These are phyloP conservation scores for Crithidia mellificae DNA, from an alignment of 208 protist genomes.

Conservation along the genomic window DNA sequence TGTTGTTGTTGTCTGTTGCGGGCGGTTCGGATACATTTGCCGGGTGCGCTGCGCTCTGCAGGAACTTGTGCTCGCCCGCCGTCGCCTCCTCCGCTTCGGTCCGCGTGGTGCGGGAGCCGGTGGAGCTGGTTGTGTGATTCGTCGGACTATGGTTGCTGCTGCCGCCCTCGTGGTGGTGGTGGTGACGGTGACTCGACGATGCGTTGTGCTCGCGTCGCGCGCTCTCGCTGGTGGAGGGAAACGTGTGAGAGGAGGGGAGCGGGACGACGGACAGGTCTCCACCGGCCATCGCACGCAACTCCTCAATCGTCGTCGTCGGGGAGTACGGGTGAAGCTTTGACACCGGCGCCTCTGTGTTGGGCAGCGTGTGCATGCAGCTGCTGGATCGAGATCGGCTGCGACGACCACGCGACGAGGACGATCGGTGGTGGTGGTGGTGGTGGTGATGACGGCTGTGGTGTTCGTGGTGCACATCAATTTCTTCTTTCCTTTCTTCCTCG, in stretches of 20 bases:
- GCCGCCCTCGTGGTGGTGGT: background rate
- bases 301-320: constrained; percentile 14
- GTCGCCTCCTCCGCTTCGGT: background rate
- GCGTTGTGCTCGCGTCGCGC: background rate
- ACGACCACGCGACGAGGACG: background rate
- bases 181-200: background rate
- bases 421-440: background rate
- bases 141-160: background rate
- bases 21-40: too few species aligned
- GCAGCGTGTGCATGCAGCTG: background rate
- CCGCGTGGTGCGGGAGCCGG: background rate
- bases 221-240: background rate
- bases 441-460: background rate
- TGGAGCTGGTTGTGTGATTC: background rate
- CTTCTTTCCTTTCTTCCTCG: too few species aligned
- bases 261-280: constrained; percentile 31
- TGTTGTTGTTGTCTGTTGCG: background rate
- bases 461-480: too few species aligned
- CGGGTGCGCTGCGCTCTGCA: too few species aligned
- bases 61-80: background rate
- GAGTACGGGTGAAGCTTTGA: constrained; percentile 21
- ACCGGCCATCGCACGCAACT: constrained; percentile 31
- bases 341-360: constrained; percentile 23
- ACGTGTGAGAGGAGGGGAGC: background rate
- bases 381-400: constrained; percentile 4